Evolutionary conservation across 768 basidiomycete species (phyloP).

Genomic region (Rhizopogon rudus): DNA sequence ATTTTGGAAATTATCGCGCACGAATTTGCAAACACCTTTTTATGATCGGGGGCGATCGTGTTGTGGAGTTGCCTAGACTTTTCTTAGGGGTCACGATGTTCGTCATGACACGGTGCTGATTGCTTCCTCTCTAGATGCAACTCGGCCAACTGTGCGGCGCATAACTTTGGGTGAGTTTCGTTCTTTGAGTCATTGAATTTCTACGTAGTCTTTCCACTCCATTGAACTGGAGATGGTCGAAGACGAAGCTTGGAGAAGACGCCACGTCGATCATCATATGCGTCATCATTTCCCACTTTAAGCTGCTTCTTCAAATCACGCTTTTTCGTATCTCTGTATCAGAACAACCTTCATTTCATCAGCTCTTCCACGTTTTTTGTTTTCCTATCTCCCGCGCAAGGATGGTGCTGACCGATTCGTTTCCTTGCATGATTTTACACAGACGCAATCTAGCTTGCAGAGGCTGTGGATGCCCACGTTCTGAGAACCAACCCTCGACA

Average conservation of each 20-base stretch:
- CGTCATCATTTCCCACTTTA: slow-evolving; percentile 17
- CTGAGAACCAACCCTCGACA: slow-evolving; percentile 27
- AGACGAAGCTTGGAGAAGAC: not conserved
- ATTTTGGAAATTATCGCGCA: slow-evolving; percentile 10
- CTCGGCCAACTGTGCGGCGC: slow-evolving; percentile 66
- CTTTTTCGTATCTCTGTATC: not conserved
- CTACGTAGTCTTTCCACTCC: not conserved
- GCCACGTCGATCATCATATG: slow-evolving; percentile 4
- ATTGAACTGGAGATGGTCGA: not conserved
- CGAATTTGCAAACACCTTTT: slow-evolving; percentile 4
- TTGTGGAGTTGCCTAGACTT: not conserved
- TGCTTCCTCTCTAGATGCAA: slow-evolving; percentile 46
- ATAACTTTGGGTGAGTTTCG: slow-evolving; percentile 77
- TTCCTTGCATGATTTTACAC: slow-evolving; percentile 45
- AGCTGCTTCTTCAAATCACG: slow-evolving; percentile 21
- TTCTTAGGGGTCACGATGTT: slow-evolving; percentile 10
- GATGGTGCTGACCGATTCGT: slow-evolving; percentile 42
- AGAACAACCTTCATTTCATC: not conserved
- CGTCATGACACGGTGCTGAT: slow-evolving; percentile 8
- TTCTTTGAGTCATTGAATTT: not conserved
- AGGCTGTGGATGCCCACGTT: slow-evolving; percentile 65
- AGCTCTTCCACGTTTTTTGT: not conserved
- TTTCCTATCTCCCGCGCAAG: slow-evolving; percentile 9
- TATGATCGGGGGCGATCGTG: slow-evolving; percentile 1
- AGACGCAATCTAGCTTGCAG: slow-evolving; percentile 78